Evolutionary conservation across 345 rosid species (phyloP).

Genomic region (Pseudoturritis turrita): DNA sequence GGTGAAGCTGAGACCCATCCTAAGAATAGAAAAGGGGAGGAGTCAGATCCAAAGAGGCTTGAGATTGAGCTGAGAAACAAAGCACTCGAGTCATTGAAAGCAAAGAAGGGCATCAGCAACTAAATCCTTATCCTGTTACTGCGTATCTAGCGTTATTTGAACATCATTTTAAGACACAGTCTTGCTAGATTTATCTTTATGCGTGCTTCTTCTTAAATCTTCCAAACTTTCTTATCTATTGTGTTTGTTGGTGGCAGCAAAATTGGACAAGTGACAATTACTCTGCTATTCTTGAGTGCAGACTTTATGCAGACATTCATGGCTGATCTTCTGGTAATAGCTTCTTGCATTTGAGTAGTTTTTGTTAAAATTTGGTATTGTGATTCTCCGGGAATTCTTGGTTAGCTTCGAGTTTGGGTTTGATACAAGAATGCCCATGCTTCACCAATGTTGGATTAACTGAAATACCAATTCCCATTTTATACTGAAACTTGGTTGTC

Average conservation of each 20-base stretch:
- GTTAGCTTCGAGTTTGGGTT: neutral
- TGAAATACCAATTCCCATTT: neutral
- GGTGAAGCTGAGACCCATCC: constrained; percentile 39
- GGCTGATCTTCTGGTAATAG: constrained; percentile 76
- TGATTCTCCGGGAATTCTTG: neutral
- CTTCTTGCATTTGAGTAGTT: constrained; percentile 37
- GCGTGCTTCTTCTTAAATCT: constrained; percentile 5
- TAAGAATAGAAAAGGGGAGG: constrained; percentile 41
- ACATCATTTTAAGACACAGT: constrained; percentile 26
- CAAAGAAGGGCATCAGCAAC: constrained; percentile 73
- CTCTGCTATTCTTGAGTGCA: constrained; percentile 79
- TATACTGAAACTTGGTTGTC: constrained; percentile 26
- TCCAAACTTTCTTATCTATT: constrained; percentile 48
- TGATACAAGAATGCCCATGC: neutral
- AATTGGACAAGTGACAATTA: constrained; percentile 75
- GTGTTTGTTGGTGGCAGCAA: constrained; percentile 90
- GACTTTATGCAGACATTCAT: constrained; percentile 65
- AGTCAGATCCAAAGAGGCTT: constrained; percentile 66
- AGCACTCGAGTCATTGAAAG: constrained; percentile 91
- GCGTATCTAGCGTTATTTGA: constrained; percentile 21
- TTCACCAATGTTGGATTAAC: neutral
- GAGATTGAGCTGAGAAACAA: constrained; percentile 91
- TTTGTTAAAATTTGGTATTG: neutral
- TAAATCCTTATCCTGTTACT: constrained; percentile 28
- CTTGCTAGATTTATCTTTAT: constrained; percentile 18